Evolutionary conservation across 2,329 filamentous ascomycete species (phyloP), one percentile per base, ranked within the genome.

Genomic region (Fusarium burgessii): DNA sequence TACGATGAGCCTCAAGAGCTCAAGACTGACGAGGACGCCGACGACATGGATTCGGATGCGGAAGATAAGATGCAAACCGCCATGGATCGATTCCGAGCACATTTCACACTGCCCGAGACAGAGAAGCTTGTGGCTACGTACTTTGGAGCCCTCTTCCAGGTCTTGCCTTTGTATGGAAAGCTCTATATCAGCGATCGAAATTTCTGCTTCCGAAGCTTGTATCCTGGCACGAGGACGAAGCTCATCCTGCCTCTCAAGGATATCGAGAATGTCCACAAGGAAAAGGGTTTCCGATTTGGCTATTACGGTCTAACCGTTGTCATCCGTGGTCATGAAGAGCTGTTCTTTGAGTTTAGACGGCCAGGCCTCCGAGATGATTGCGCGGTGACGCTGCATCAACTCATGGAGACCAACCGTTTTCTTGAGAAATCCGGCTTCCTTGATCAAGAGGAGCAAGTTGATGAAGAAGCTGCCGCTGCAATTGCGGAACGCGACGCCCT

Each of bases 161-260:
- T 97, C 1, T 82, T 98, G 33, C 96, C 96, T 5, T 86, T 98
- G 4, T 98, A 98, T 76, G 96, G 96, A 74, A 99, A 98, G 81
- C 93, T 98, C 36, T 99, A 99, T 81, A 91, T 98, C 72, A 95
- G 96, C 77, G 90, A 94, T 73, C 89, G 89, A 25, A 92, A 91
- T 62, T 93, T 98, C 71, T 99, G 96, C 82, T 99, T 97, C 82
- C 92, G 96, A 61, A 98, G 95, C 78, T 84, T 98, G 56, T 84
- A 98, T 38, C 94, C 93, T 2, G 95, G 94, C 2, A 97, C 94
- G 6, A 90, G 94, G 60, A 98, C 95, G 0, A 98, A 98, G 82
- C 85, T 98, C 73, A 95, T 98, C 58, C 86, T 98, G 1, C 95
- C 96, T 1, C 86, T 98, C 58, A 94, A 91, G 75, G 95, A 98